Percentiles rank a stretch among this genome's conserved stretches.
These are phyloP conservation scores for Cryptosporidium ubiquitum DNA, from an alignment of 169 alveolate species.

Conservation along the genomic window DNA sequence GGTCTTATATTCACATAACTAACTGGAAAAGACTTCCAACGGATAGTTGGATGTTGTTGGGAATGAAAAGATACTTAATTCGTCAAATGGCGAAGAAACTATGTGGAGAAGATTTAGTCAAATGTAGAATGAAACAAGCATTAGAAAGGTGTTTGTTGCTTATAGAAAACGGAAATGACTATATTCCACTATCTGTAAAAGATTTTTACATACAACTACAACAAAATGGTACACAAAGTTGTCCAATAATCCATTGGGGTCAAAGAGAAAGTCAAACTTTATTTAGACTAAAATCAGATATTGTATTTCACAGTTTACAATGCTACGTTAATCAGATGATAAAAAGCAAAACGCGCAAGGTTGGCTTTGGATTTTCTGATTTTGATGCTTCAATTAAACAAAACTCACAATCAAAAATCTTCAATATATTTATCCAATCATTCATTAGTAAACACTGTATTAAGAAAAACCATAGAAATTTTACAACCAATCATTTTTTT, in stretches of 20 bases:
- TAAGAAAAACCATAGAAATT: conserved; percentile 34
- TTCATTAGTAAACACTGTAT: conserved; percentile 30
- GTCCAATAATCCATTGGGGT: conserved; percentile 39
- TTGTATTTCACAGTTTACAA: conserved; percentile 59
- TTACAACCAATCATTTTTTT: conserved; percentile 70
- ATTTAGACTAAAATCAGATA: conserved; percentile 47
- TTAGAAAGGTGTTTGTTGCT: conserved; percentile 45
- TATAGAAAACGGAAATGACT: conserved; percentile 58
- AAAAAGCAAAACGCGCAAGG: conserved; percentile 22
- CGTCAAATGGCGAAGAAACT: conserved; percentile 40
- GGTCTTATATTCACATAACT: conserved; percentile 46
- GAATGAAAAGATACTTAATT: conserved; percentile 46
- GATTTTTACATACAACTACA: conserved; percentile 31
- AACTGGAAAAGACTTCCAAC: conserved; percentile 45
- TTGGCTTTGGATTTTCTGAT: conserved; percentile 63
- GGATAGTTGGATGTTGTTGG: conserved; percentile 56
- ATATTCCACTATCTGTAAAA: conserved; percentile 53
- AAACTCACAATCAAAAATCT: conserved; percentile 36
- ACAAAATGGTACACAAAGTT: conserved; percentile 38
- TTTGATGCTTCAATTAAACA: conserved; percentile 15
- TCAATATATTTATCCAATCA: conserved; percentile 33
- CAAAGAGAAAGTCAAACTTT: conserved; percentile 50
- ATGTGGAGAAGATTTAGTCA: conserved; percentile 57
- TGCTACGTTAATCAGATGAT: conserved; percentile 44
- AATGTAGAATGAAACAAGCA: conserved; percentile 50